Conservation (phyloP, 805 yeast species). For the Wickerhamiella australiensis region DNA sequence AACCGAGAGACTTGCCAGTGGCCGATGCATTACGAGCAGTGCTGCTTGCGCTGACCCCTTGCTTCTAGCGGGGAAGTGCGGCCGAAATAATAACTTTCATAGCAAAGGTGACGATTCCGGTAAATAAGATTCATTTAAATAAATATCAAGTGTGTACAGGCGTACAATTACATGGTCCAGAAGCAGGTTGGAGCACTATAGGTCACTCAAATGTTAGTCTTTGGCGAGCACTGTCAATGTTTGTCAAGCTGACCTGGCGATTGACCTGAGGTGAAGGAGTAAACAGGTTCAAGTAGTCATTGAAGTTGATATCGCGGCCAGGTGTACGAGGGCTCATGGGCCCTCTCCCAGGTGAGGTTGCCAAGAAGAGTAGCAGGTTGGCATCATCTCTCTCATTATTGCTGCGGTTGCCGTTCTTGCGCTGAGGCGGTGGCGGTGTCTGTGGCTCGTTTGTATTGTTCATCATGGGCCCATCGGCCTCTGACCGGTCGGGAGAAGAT, state of each 20-base stretch:
- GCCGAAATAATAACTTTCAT: no score
- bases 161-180: no score
- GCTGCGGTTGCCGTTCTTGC: conserved; percentile 5
- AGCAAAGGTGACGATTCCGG: no score
- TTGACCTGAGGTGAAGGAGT: conserved; percentile 42
- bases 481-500: neutral
- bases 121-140: neutral
- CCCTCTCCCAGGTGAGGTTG: conserved; percentile 58
- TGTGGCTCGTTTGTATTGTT: conserved; percentile 5
- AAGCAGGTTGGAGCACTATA: no score
- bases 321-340: conserved; percentile 30
- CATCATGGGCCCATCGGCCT: neutral
- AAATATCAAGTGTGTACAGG: neutral
- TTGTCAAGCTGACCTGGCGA: conserved; percentile 10
- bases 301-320: conserved; percentile 50
- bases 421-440: conserved; percentile 12
- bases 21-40: no score
- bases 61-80: no score
- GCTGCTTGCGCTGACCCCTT: no score
- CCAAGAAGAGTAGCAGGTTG: conserved; percentile 64
- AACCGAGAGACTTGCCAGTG: no score
- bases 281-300: conserved; percentile 67
- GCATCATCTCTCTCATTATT: conserved; percentile 49
- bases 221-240: conserved; percentile 12
- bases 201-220: conserved; percentile 11